phyloP scores from a whole-genome alignment of 768 basidiomycete species.

The Lactarius pseudohatsudake region DNA sequence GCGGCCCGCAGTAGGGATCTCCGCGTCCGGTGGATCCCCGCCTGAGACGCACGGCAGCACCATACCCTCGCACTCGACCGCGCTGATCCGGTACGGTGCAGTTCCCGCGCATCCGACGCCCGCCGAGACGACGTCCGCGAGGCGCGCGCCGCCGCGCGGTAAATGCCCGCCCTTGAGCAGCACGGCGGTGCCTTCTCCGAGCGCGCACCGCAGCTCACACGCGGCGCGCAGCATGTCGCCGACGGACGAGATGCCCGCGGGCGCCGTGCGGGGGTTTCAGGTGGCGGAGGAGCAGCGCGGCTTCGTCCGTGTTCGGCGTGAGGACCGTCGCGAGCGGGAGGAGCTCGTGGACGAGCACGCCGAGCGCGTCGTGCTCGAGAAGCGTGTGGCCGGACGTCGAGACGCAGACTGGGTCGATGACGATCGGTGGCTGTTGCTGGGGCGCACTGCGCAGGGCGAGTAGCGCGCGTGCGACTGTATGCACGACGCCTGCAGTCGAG shows the following conservation, averaged over 20 bases:
- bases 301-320: slow-evolving; percentile 86
- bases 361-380: slow-evolving; percentile 63
- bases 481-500: slow-evolving; percentile 54
- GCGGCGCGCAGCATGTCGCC: slow-evolving; percentile 63
- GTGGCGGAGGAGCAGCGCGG: slow-evolving; percentile 60
- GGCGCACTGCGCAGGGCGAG: slow-evolving; percentile 37
- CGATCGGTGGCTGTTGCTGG: slow-evolving; percentile 47
- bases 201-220: slow-evolving; percentile 41
- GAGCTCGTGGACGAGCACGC: slow-evolving; percentile 56
- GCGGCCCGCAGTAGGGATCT: slow-evolving; percentile 49
- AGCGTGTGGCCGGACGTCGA: slow-evolving; percentile 87
- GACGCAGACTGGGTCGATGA: slow-evolving; percentile 90
- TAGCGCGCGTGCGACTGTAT: slow-evolving; percentile 52
- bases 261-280: slow-evolving; percentile 7
- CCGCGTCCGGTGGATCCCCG: slow-evolving; percentile 49
- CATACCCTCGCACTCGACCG: not conserved
- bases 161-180: slow-evolving; percentile 89
- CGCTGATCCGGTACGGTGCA: not conserved
- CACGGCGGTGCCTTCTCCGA: slow-evolving; percentile 54
- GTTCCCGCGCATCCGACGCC: not conserved
- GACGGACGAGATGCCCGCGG: slow-evolving; percentile 45
- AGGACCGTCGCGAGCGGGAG: slow-evolving; percentile 71
- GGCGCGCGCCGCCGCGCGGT: slow-evolving; percentile 34
- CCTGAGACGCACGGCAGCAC: slow-evolving; percentile 31
- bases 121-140: slow-evolving; percentile 43